Evolutionary conservation across 495 filamentous ascomycete species (phyloP), one percentile per base, ranked within the genome.

Genomic region (Bacidia rubella): DNA sequence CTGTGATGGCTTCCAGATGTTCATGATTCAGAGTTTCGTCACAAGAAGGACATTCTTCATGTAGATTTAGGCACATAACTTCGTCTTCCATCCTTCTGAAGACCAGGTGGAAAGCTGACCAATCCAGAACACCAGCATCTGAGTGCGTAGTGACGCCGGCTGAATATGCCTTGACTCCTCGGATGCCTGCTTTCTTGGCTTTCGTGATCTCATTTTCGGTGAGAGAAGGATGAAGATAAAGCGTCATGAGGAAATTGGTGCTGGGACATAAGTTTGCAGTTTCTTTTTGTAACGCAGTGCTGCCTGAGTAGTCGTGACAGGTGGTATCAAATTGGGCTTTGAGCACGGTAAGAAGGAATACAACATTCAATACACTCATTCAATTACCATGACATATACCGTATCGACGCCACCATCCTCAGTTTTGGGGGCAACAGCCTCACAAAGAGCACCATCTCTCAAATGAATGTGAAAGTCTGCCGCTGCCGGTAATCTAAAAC

Each of bases 161-260:
- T 4, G 71, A 71, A 51, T 74, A 73, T 19, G 61, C 61, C 52
- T 74, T 88, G 45, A 87, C 75, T 19, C 82, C 82, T 27, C 69
- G 67, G 48, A 86, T 75, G 1, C 82, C 82, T 25, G 76, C 74
- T 48, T 67, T 65, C 61, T 81, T 83, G 32, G 87, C 89, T 59
- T 83, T 78, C 41, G 74, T 72, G 54, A 96, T 87, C 11, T 79
- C 81, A 35, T 83, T 83, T 2, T 88, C 84, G 2, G 86, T 94
- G 47, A 95, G 76, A 25, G 71, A 77, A 45, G 82, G 73, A 61
- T 87, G 82, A 38, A 93, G 78, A 63, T 92, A 96, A 15, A 96
- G 74, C 2, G 87, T 84, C 89, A 96, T 94, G 52, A 95, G 76
- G 62, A 80, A 95, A 51, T 75, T 80, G 42, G 95, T 81, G 35